These are phyloP conservation scores for Pseudodiploospora longispora DNA, from an alignment of 2,329 filamentous ascomycete genomes.

Conservation along the genomic window DNA sequence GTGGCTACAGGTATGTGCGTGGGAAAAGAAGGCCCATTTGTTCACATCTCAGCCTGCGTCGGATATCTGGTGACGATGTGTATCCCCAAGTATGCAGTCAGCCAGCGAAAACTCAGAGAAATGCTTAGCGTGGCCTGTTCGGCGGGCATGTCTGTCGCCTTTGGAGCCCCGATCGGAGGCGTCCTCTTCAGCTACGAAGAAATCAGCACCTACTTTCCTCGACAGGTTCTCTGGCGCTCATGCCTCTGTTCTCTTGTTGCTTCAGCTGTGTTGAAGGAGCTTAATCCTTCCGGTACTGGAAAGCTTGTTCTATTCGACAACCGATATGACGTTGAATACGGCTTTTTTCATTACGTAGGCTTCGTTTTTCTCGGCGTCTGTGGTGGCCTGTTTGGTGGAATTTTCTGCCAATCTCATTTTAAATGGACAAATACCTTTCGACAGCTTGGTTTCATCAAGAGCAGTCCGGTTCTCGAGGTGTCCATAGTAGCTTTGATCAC, in stretches of 20 bases:
- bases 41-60: conserved; percentile 52
- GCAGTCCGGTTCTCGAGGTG: conserved; percentile 47
- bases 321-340: conserved; percentile 48
- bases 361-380: conserved; percentile 48
- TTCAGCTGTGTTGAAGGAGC: conserved; percentile 44
- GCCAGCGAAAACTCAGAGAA: conserved; percentile 50
- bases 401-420: conserved; percentile 52
- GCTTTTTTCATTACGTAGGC: conserved; percentile 45
- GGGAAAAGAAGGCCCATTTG: conserved; percentile 55
- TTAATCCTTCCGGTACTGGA: conserved; percentile 53
- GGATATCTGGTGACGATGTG: conserved; percentile 42
- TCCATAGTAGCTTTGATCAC: conserved; percentile 45
- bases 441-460: conserved; percentile 41
- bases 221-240: conserved; percentile 46
- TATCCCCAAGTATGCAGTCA: conserved; percentile 50
- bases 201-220: conserved; percentile 52
- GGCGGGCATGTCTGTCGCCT: conserved; percentile 50
- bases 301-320: conserved; percentile 55
- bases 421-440: conserved; percentile 49
- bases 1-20: conserved; percentile 52
- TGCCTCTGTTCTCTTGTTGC: conserved; percentile 51
- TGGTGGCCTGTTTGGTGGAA: conserved; percentile 50
- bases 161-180: conserved; percentile 54
- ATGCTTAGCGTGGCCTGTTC: conserved; percentile 50
- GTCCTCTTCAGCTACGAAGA: conserved; percentile 55